Conservation (phyloP, 169 alveolate genomes). For the Plasmodium relictum region DNA sequence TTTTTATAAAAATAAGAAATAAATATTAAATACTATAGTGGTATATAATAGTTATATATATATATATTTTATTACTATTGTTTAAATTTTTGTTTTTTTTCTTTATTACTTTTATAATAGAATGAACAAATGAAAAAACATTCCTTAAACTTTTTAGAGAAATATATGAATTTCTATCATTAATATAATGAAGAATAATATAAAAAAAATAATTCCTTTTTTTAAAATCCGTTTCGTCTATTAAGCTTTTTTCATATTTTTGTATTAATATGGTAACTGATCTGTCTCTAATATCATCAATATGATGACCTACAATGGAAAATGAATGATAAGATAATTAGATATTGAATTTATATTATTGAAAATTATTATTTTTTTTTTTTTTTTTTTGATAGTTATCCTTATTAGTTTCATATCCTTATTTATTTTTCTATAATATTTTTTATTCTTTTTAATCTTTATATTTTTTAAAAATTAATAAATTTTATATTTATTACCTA, state of each 20-base stretch:
- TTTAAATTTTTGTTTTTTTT: constrained; percentile 2
- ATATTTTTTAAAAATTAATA: neutral
- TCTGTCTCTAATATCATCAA: constrained; percentile 69
- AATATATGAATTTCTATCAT: constrained; percentile 67
- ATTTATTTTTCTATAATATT: neutral
- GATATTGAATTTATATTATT: no score
- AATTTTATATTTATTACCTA: constrained; percentile 28
- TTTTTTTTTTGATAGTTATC: neutral
- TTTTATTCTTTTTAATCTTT: constrained; percentile 3
- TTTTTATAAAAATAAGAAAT: neutral
- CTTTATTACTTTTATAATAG: constrained; percentile 57
- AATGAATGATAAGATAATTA: no score
- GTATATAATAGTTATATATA: neutral
- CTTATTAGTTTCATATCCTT: neutral
- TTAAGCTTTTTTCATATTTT: constrained; percentile 65
- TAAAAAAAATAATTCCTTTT: constrained; percentile 54
- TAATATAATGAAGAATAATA: constrained; percentile 65
- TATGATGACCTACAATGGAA: constrained; percentile 42
- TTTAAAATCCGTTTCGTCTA: constrained; percentile 55
- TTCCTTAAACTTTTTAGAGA: constrained; percentile 33
- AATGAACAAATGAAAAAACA: constrained; percentile 22
- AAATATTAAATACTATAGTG: neutral
- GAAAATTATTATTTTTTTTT: no score
- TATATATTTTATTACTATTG: neutral
- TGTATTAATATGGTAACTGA: constrained; percentile 62